Base-by-base conservation (phyloP, 2,329 filamentous ascomycete species). In the Leptographium flavum region DNA sequence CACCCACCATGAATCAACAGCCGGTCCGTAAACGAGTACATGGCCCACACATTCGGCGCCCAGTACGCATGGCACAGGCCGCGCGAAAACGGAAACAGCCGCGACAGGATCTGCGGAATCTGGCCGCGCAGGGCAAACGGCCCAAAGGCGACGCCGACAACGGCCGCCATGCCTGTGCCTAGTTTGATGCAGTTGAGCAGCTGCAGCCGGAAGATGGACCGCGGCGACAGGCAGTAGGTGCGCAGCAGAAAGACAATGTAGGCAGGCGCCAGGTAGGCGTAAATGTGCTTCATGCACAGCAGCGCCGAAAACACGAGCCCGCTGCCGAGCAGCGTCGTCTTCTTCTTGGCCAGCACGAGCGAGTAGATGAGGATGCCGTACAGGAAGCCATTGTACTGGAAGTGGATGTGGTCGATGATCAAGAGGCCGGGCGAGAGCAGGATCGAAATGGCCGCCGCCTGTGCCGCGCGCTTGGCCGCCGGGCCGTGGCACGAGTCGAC, bases 381-480 rank as follows among this genome's bases (percentile, higher is more conserved):
- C 64, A 98, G 78, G 64, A 88, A 87, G 35, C 92, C 90, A 67
- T 98, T 98, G 68, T 98, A 98, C 68, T 98, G 92, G 62, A 98
- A 98, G 62, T 95, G 88, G 52, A 95, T 90, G 61, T 98, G 92
- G 58, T 98, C 92, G 61, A 98, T 96, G 59, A 98, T 93, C 49
- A 98, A 71, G 31, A 98, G 75, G 2, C 90, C 92, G 0, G 92
- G 92, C 0, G 88, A 96, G 13, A 96, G 75, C 4, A 96, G 68
- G 48, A 98, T 80, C 1, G 90, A 95, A 46, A 96, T 71, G 22
- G 88, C 87, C 39, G 83, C 85, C 22, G 84, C 86, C 58, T 95
- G 87, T 11, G 87, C 83, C 40, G 85, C 79, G 38, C 78, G 79
- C 57, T 79, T 87, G n/a, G 76, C 74, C 8, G 63, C 59, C 3